Base-by-base conservation (phyloP, 352 stramenopile species). In the Phytophthora hibernalis region DNA sequence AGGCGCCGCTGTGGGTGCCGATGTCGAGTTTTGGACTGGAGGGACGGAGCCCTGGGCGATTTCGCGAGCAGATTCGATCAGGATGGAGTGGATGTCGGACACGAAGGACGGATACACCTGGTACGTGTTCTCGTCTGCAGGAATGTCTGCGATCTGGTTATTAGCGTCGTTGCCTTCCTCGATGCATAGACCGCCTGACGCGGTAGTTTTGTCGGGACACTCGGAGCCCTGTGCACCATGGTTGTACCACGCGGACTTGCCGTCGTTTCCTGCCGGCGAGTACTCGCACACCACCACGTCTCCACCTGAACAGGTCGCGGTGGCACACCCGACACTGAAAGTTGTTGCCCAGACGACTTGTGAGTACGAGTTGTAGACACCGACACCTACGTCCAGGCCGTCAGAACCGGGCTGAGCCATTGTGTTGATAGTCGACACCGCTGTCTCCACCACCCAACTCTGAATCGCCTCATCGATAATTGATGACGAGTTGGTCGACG, bases 171-270 rank as follows among this genome's bases (percentile, higher is more conserved):
- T 78, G 33, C 80, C 79, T 22, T 81, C 66, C 1, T 81, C 75
- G 42, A 84, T 70, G 38, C 84, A 93, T 1, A 93, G 54, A 3
- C 79, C 82, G 20, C 80, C 82, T 1, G 61, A 66, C 3, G 84
- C 90, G 89, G 68, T 80, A 92, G 70, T 90, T 88, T 72, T 89
- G 79, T 33, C 81, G 81, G 67, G 84, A 58, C 84, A 93, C 22
- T 72, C 55, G 15, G 77, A 81, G 26, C 72, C 80, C n/a, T 69
- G 61, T 3, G 80, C 43, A 7, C 68, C 81, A 61, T 91, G 82
- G 3, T 76, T 61, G 68, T 89, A 93, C 84, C 84, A 93, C 2
- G 82, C 64, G 31, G 75, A 77, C 8, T 62, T 65, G 1, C 72
- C 79, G 33, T 80, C 72, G 52, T 91, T 91, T 3, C 81, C 83